Evolutionary conservation across 345 rosid species (phyloP).

Genomic region (Corchorus olitorius): DNA sequence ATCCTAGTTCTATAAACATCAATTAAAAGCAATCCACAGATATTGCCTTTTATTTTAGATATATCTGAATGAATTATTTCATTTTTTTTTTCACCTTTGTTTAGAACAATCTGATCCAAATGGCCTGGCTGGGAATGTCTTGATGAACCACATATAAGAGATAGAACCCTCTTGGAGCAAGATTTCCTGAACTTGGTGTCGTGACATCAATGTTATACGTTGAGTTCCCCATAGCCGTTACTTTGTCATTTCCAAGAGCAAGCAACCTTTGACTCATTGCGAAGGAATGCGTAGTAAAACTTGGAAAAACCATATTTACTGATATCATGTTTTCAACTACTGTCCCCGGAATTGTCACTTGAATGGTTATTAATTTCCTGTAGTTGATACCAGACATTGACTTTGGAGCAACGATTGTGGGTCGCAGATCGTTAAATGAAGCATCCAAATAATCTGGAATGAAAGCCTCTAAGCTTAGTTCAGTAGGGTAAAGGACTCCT

Average conservation of each 20-base stretch:
- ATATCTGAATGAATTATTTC: neutral
- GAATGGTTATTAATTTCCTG: slow-evolving; percentile 27
- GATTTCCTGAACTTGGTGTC: slow-evolving; percentile 41
- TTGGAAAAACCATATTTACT: slow-evolving; percentile 69
- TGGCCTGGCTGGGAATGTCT: slow-evolving; percentile 66
- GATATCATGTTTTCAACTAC: slow-evolving; percentile 27
- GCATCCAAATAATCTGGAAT: slow-evolving; percentile 59
- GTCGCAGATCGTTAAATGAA: slow-evolving; percentile 37
- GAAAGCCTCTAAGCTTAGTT: slow-evolving; percentile 73
- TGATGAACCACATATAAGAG: slow-evolving; percentile 68
- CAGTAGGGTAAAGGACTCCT: slow-evolving; percentile 65
- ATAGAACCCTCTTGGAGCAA: slow-evolving; percentile 80
- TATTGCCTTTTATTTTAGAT: neutral
- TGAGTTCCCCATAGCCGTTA: slow-evolving; percentile 27
- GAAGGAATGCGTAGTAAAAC: slow-evolving; percentile 78
- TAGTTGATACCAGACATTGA: slow-evolving; percentile 32
- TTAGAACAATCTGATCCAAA: slow-evolving; percentile 54
- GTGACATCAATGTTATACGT: slow-evolving; percentile 45
- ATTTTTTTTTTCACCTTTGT: neutral
- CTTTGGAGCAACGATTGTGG: slow-evolving; percentile 42
- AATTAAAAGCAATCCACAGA: too few relatives aligned
- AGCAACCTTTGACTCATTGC: slow-evolving; percentile 80
- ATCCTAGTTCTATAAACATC: too few relatives aligned
- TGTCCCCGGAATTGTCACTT: slow-evolving; percentile 36
- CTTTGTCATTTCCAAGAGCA: slow-evolving; percentile 44